A percentile compares a stretch with the other conserved stretches of the same genome.
phyloP scores from a whole-genome alignment of 148 eudicot species.

The Bassia scoparia region DNA sequence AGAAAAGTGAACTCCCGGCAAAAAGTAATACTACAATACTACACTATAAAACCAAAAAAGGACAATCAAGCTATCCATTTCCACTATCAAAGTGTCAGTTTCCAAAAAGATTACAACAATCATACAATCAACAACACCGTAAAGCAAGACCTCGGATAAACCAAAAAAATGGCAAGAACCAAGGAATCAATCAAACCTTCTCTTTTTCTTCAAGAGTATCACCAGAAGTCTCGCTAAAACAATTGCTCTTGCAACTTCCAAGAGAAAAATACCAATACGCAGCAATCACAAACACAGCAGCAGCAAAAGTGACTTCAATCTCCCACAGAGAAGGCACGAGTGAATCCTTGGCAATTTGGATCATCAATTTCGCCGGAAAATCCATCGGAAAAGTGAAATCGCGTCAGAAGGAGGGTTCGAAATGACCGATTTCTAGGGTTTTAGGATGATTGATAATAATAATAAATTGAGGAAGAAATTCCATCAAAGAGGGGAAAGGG shows the following conservation, averaged over 20 bases:
- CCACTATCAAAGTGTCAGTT: background rate
- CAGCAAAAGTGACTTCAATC: conserved; percentile 43
- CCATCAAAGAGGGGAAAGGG: conserved; percentile 7
- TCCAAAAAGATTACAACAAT: background rate
- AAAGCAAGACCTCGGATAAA: background rate
- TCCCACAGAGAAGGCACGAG: conserved; percentile 55
- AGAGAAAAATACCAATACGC: conserved; percentile 44
- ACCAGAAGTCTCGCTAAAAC: background rate
- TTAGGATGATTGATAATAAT: no score
- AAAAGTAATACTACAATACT: background rate
- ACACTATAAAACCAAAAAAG: background rate
- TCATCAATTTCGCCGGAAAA: conserved; percentile 27
- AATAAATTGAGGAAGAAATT: background rate
- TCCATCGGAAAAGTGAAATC: conserved; percentile 13
- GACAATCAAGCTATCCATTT: background rate
- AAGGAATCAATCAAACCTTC: background rate
- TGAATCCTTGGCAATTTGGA: conserved; percentile 33
- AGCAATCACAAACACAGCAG: conserved; percentile 40
- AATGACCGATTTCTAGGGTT: conserved; percentile 10
- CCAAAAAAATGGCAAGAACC: background rate
- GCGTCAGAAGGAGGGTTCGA: background rate
- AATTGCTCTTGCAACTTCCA: background rate
- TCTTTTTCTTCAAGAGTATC: background rate
- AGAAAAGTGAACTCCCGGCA: background rate
- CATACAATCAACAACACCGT: background rate